These are phyloP conservation scores for Trametes maxima DNA, from an alignment of 768 basidiomycete genomes.

Conservation along the genomic window DNA sequence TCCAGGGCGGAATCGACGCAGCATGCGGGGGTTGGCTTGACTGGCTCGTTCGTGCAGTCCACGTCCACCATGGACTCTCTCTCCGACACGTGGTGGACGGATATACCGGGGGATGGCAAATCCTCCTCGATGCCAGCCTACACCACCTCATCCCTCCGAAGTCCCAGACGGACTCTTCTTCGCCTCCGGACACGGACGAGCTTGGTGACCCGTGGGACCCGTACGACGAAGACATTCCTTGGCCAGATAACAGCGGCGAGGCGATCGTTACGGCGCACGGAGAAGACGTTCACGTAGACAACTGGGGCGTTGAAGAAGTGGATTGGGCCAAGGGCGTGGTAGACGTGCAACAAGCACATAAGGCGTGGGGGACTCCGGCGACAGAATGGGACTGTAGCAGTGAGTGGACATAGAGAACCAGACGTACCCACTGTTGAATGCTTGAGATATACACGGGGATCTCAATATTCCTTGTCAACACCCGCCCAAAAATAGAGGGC, in stretches of 20 bases:
- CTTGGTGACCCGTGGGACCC: conserved; percentile 6
- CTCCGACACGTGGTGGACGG: conserved; percentile 20
- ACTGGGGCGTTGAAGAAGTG: background rate
- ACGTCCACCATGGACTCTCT: conserved; percentile 35
- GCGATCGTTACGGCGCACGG: background rate
- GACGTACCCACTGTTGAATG: too few relatives aligned
- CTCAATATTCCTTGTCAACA: background rate
- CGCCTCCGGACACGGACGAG: conserved; percentile 14
- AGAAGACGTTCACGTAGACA: background rate
- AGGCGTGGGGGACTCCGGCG: conserved; percentile 2
- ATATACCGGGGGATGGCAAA: conserved; percentile 34
- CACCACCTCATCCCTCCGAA: conserved; percentile 21
- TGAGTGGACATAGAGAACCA: conserved; percentile 1
- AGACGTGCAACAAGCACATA: background rate
- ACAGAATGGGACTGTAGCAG: background rate
- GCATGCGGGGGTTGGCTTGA: conserved; percentile 68
- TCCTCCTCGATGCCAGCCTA: conserved; percentile 31
- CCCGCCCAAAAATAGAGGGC: too few relatives aligned
- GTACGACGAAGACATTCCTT: conserved; percentile 1
- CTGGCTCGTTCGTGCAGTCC: conserved; percentile 49
- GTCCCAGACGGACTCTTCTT: background rate
- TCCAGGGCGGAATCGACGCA: conserved; percentile 46
- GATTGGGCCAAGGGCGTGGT: background rate
- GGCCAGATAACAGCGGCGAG: background rate
- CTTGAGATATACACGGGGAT: too few relatives aligned